Evolutionary conservation across 345 rosid species (phyloP).

Genomic region (Eucalyptus polybractea): DNA sequence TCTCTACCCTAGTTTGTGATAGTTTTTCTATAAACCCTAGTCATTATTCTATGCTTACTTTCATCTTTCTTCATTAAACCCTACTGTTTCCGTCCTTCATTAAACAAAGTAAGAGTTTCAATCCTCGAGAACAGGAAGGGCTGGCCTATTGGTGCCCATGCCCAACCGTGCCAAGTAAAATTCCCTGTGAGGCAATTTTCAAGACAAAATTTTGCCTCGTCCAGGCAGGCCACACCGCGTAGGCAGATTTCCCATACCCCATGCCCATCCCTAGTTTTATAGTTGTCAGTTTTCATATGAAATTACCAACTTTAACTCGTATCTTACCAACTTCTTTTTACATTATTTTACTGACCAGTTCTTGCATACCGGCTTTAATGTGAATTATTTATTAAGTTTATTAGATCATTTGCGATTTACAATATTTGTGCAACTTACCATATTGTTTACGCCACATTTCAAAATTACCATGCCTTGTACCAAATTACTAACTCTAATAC

Average conservation of each 20-base stretch:
- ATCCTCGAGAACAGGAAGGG: no score
- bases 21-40: background rate
- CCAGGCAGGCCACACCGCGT: no score
- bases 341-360: background rate
- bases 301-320: no score
- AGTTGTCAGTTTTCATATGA: no score
- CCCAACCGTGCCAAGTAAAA: no score
- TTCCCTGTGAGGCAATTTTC: no score
- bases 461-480: background rate
- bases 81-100: background rate
- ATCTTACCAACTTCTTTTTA: background rate
- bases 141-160: no score
- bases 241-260: no score
- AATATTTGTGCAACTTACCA: background rate
- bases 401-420: background rate
- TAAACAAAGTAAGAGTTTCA: background rate
- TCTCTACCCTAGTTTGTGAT: background rate
- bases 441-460: background rate
- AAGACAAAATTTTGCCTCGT: no score
- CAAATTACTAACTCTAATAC: background rate
- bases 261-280: no score
- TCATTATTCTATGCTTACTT: background rate
- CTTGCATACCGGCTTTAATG: background rate
- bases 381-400: no score
- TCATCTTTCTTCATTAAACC: background rate